Percentiles rank a stretch among this genome's conserved stretches.
These are phyloP conservation scores for Fusarium sp. DNA, from an alignment of 2,329 filamentous ascomycete species.

Conservation along the genomic window DNA sequence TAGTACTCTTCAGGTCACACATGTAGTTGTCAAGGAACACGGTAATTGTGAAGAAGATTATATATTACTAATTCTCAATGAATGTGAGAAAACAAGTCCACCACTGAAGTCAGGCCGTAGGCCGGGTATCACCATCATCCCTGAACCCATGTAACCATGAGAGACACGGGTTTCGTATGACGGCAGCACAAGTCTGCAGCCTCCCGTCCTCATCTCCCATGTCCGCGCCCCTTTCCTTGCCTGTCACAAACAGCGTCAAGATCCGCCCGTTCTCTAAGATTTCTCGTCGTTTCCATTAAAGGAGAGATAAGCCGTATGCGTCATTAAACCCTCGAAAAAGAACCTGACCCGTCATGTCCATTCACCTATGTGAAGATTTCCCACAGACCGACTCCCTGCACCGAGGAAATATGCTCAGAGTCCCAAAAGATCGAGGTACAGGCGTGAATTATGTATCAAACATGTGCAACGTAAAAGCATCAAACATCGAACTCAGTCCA, in stretches of 20 bases:
- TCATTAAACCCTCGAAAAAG: slow-evolving; percentile 52
- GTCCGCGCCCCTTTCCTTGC: slow-evolving; percentile 24
- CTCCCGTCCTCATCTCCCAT: slow-evolving; percentile 27
- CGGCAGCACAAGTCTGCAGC: slow-evolving; percentile 22
- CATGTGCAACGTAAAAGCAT: slow-evolving; percentile 54
- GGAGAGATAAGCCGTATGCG: slow-evolving; percentile 53
- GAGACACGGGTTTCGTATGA: slow-evolving; percentile 15
- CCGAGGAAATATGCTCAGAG: slow-evolving; percentile 45
- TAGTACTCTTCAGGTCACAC: not conserved
- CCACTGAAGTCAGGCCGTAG: slow-evolving; percentile 40
- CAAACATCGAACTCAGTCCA: slow-evolving; percentile 36
- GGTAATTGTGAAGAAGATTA: slow-evolving; percentile 41
- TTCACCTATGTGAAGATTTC: slow-evolving; percentile 49
- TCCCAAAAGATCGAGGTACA: slow-evolving; percentile 50
- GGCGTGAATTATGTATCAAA: slow-evolving; percentile 59
- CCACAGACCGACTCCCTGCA: slow-evolving; percentile 39
- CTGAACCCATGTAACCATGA: slow-evolving; percentile 35
- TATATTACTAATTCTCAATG: slow-evolving; percentile 50
- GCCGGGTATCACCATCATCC: slow-evolving; percentile 46
- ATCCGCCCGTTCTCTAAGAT: slow-evolving; percentile 46
- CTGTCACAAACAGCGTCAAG: slow-evolving; percentile 35
- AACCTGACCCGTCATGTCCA: slow-evolving; percentile 49
- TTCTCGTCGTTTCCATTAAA: slow-evolving; percentile 53
- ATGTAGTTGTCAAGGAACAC: not conserved
- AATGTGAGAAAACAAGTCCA: slow-evolving; percentile 50